Conservation (phyloP, 805 yeast genomes). For the Saturnispora dispora region DNA sequence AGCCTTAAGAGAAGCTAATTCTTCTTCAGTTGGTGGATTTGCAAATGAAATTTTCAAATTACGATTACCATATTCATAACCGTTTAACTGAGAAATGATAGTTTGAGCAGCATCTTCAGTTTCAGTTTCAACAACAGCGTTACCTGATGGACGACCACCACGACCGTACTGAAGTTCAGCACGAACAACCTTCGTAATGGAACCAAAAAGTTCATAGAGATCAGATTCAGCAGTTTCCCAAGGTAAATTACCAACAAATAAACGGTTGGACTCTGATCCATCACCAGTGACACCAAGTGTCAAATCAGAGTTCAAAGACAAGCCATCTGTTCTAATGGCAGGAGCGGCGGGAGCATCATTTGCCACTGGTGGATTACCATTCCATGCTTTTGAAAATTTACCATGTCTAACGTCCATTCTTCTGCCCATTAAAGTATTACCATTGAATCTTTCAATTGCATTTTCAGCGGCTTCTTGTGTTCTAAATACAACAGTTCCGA, state of each 20-base stretch:
- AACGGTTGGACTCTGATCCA: conserved; percentile 50
- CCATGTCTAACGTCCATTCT: conserved; percentile 74
- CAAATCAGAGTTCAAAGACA: conserved; percentile 41
- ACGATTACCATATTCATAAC: conserved; percentile 80
- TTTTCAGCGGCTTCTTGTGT: conserved; percentile 57
- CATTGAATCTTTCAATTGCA: conserved; percentile 65
- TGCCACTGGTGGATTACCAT: conserved; percentile 10
- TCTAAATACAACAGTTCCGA: conserved; percentile 69
- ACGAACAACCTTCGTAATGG: conserved; percentile 62
- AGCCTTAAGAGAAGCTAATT: conserved; percentile 7
- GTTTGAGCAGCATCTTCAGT: conserved; percentile 67
- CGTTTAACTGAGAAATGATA: conserved; percentile 67
- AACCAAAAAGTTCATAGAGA: conserved; percentile 74
- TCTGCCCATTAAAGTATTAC: conserved; percentile 68
- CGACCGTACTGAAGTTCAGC: conserved; percentile 67
- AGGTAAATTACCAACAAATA: conserved; percentile 75
- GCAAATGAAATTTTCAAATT: conserved; percentile 64
- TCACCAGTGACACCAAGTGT: conserved; percentile 56
- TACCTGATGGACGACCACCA: conserved; percentile 65
- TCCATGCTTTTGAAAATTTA: conserved; percentile 20
- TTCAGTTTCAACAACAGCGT: conserved; percentile 68
- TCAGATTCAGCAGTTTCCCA: conserved; percentile 83
- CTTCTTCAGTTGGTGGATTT: conserved; percentile 17
- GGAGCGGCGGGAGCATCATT: conserved; percentile 6
- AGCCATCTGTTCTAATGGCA: conserved; percentile 12